Evolutionary conservation across 2,329 filamentous ascomycete species (phyloP), one percentile per base, ranked within the genome.

Genomic region (Paecilomyces formosus): DNA sequence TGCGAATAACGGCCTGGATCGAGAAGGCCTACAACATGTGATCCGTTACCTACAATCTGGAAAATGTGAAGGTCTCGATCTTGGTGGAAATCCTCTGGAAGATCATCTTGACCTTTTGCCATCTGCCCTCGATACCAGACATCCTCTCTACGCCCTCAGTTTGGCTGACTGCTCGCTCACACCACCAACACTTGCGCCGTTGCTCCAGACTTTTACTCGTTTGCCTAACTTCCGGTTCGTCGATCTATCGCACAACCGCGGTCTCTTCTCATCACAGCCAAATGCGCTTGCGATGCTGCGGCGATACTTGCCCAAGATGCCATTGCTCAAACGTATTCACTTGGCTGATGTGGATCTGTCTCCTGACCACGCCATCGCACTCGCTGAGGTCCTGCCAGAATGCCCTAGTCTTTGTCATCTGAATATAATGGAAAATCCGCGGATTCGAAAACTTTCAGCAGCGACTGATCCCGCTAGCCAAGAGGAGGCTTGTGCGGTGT

Each of bases 401-500:
- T 86, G 88, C 55, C 85, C 83, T 49, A 85, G 83, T 50, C 81
- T 99, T 33, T 92, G 92, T 7, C 93, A 97, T 74, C 81, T 99
- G 63, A 94, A 88, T 68, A 83, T 97, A 3, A 77, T 96, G 45
- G 89, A 94, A 64, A 99, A 99, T 66, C 66, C 72, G n/a, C 63
- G 66, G 11, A 73, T 77, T 50, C 81, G 85, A 0, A 82, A 86
- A 60, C 78, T 97, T 3, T 81, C 96, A 24, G 88, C 91, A 4
- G 89, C 91, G 0, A 88, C 82, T 55, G 89, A 90, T 5, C 90
- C 94, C 66, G 86, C 86, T 58, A 82, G 81, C 1, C 91, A 97
- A 72, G 93, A 97, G 74, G 93, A 97, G 74, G 93, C 94, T 0
- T 96, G 90, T 66, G 94, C 94, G 0, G 76, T 97, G 6, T 97